A percentile compares a stretch with the other conserved stretches of the same genome.
phyloP scores from a whole-genome alignment of 805 yeast species.

The Kazachstania viticola region DNA sequence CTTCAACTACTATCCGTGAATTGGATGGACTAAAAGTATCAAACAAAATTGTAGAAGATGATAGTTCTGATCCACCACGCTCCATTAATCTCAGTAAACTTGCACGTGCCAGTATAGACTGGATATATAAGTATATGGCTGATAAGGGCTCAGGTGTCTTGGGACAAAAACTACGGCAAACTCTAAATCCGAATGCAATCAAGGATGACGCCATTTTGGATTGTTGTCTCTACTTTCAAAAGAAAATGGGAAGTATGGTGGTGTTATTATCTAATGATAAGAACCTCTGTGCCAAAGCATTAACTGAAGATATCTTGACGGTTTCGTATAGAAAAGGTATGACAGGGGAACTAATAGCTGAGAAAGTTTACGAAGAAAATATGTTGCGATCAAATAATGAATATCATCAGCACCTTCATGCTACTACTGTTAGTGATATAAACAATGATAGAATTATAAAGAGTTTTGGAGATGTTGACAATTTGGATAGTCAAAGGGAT shows the following conservation, averaged over 20 bases:
- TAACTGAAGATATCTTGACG: constrained; percentile 54
- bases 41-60: constrained; percentile 4
- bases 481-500: too few relatives aligned
- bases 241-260: constrained; percentile 32
- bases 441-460: neutral
- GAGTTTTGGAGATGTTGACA: too few relatives aligned
- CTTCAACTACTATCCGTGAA: constrained; percentile 59
- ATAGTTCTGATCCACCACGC: too few relatives aligned
- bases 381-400: constrained; percentile 4
- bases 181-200: constrained; percentile 31
- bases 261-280: constrained; percentile 72
- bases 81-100: constrained; percentile 22
- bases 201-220: constrained; percentile 83
- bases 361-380: constrained; percentile 30
- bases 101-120: constrained; percentile 66
- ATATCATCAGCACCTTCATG: too few relatives aligned
- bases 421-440: too few relatives aligned
- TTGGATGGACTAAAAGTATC: constrained; percentile 71
- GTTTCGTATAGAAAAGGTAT: constrained; percentile 37
- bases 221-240: constrained; percentile 59
- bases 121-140: constrained; percentile 60
- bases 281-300: constrained; percentile 69
- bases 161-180: constrained; percentile 55
- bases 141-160: constrained; percentile 36
- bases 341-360: constrained; percentile 38